Conservation (phyloP, 768 basidiomycete genomes). For the Tulasnella sp. region DNA sequence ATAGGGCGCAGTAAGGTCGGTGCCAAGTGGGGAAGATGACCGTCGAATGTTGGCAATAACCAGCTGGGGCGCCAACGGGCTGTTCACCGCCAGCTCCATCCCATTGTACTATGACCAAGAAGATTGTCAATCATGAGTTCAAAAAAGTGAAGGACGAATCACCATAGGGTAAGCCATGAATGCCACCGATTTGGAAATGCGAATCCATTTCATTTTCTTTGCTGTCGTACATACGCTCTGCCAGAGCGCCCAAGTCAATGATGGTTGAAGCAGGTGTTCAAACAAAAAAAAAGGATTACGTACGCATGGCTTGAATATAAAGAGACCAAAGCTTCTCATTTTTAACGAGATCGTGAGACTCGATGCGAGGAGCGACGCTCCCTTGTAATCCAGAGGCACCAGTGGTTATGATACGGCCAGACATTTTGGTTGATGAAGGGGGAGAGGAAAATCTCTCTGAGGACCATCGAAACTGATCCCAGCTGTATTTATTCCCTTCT, state of each 20-base stretch:
- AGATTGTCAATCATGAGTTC: neutral
- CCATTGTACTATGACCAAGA: neutral
- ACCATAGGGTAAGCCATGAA: neutral
- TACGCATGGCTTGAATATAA: neutral
- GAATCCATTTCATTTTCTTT: neutral
- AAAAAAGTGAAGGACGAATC: neutral
- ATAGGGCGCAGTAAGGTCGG: conserved; percentile 50
- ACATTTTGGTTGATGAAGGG: neutral
- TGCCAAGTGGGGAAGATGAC: conserved; percentile 55
- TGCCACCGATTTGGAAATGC: neutral
- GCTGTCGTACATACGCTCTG: neutral
- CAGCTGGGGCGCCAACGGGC: neutral
- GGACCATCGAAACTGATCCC: neutral
- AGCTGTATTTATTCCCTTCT: neutral
- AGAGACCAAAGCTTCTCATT: neutral
- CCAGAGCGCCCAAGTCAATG: neutral
- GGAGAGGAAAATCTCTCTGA: neutral
- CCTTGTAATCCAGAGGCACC: neutral
- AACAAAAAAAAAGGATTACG: neutral
- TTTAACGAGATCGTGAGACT: neutral
- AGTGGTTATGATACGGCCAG: neutral
- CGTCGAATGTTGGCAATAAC: conserved; percentile 37
- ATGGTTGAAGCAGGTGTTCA: neutral
- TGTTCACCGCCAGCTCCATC: neutral
- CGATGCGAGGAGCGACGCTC: neutral